Evolutionary conservation across 1,139 yeast genomes (phyloP).

Genomic region (Lodderomyces beijingensis): DNA sequence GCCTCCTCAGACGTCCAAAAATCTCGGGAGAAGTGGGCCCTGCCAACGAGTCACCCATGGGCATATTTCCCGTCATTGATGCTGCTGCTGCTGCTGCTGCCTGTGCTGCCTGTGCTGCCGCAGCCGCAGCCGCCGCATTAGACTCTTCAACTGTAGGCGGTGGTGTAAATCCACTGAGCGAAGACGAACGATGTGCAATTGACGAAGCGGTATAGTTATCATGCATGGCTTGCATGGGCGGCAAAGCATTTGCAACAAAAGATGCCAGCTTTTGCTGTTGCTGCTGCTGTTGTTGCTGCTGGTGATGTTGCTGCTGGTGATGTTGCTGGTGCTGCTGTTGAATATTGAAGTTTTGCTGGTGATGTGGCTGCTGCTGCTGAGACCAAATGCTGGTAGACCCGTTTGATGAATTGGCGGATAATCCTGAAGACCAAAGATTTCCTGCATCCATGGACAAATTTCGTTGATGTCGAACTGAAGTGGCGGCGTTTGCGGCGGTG

Average conservation of each 20-base stretch:
- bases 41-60: background rate
- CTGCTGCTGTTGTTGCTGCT: conserved; percentile 1
- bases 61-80: too few relatives aligned
- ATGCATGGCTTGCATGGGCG: background rate
- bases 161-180: conserved; percentile 11
- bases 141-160: conserved; percentile 5
- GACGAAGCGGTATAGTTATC: conserved; percentile 1
- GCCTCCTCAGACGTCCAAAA: conserved; percentile 18
- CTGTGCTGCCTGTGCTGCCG: conserved; percentile 1
- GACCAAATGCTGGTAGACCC: conserved; percentile 5
- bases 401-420: background rate
- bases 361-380: background rate
- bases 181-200: conserved; percentile 9
- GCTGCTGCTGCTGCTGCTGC: conserved; percentile 2
- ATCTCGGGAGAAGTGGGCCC: conserved; percentile 10
- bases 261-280: background rate
- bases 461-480: conserved; percentile 2
- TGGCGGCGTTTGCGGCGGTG: too few relatives aligned
- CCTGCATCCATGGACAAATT: conserved; percentile 8
- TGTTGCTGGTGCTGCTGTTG: background rate
- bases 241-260: background rate
- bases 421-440: background rate
- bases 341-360: background rate
- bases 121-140: conserved; percentile 1
- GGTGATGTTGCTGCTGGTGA: conserved; percentile 1